Evolutionary conservation across 352 stramenopile genomes (phyloP), one percentile per base, ranked within the genome.

Genomic region (Globisporangium solare): DNA sequence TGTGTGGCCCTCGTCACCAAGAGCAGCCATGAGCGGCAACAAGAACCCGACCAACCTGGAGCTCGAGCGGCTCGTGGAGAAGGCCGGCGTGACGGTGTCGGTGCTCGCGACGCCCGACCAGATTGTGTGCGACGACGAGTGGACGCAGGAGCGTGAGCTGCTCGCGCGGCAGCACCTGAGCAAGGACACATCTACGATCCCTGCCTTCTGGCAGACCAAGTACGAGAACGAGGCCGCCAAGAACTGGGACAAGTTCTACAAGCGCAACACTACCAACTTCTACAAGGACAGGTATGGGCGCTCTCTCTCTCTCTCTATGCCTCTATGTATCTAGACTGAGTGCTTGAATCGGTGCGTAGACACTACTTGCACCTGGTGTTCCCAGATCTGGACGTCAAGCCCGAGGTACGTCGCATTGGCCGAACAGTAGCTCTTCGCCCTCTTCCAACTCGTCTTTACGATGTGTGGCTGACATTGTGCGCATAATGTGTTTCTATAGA

Each of bases 161-260:
- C 71, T 93, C 46, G 85, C 85, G 27, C 66, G 71, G 40, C 75
- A 87, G 63, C 79, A 82, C 35, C 55, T 94, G 53, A 67, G 50
- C 40, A 76, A 86, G 67, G 85, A 94, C 76, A 82, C 71, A 63
- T 90, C 82, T n/a, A 71, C 65, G 35, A 91, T 94, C 56, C 72
- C 83, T 20, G 59, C 71, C 42, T 94, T 88, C 68, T 94, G 85
- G 85, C 78, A 93, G 66, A 71, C 71, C 92, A 93, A 95, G 61
- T 95, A 94, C 61, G 83, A 95, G 56, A 59, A 78, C 13, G 77
- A 95, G 37, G 85, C 89, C 0, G 78, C 81, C 47, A 88, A 86
- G 66, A 95, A 78, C 65, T 98, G 94, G 94, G 87, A 98, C 67
- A 84, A 87, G 59, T 98, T 98, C 70, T 98, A 98, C 72, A 85